Evolutionary conservation across 148 eudicot genomes (phyloP), one percentile per base, ranked within the genome.

Genomic region (Salicornia ramosissima): DNA sequence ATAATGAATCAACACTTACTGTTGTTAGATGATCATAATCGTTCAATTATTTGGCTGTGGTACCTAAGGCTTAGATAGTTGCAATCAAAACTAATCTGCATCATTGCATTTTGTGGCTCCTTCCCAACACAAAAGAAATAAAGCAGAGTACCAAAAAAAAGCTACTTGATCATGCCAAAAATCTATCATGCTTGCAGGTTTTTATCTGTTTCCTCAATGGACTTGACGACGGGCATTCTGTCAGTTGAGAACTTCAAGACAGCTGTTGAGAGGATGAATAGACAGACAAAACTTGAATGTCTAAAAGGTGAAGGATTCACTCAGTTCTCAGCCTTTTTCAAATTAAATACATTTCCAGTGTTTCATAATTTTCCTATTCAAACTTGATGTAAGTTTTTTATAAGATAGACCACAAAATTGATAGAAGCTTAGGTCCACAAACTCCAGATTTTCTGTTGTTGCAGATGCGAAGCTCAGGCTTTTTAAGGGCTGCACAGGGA

Each of bases 231-330:
- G 51, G 96, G 95, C 65, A 70, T 86, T 70, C 74, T 85, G 22
- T 81, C 90, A 55, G 63, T 88, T 46, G 82, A 88, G 51, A 90
- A 90, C 84, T 90, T 93, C 52, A 83, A 83, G 65, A 70, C 77
- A 56, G 88, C 96, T 71, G 78, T 81, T 71, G 61, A 73, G 47
- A 79, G 73, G 76, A 43, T 93, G 30, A 83, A 79, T 67, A 86
- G 86, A 70, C 89, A 88, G 76, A 87, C 95, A 45, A 93, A 93
- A 83, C 76, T 85, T 60, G 92, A 90, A 58, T 78, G 71, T 69
- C 70, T 93, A 47, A 90, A 87, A 86, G 96, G 98, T 90, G 51
- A 30, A 77, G 31, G 30, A 25, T 36, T 22, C 33, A 21, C 19
- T 4, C 28, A 30, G 45, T 26, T 60, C n/a, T 62, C 45, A 30